Conservation (phyloP, 164 flowering plant species). For the Platanus orientalis region DNA sequence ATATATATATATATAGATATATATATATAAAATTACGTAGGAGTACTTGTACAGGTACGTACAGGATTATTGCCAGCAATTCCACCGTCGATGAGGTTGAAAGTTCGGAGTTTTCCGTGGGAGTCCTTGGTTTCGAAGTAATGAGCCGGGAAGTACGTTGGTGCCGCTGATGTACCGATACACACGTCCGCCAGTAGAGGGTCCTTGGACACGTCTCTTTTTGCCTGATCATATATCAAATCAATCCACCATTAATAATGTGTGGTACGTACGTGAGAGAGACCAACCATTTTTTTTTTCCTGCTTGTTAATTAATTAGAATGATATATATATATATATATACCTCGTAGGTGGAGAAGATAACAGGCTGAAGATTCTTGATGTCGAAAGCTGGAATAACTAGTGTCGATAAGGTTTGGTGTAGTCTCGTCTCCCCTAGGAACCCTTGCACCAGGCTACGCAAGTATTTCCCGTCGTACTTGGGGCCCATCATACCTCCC, state of each 20-base stretch:
- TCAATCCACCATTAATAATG: neutral
- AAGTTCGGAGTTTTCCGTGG: conserved; percentile 12
- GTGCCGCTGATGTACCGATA: conserved; percentile 31
- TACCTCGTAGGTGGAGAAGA: neutral
- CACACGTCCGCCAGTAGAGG: conserved; percentile 30
- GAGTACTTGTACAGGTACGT: too few species aligned
- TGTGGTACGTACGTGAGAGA: too few species aligned
- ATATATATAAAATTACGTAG: too few species aligned
- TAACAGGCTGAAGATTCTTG: neutral
- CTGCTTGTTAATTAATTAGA: neutral
- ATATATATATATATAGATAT: too few species aligned
- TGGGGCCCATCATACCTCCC: neutral
- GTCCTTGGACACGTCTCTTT: conserved; percentile 15
- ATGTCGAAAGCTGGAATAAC: neutral
- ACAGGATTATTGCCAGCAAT: conserved; percentile 40
- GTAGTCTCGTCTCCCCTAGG: neutral
- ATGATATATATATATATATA: too few species aligned
- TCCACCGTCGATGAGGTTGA: conserved; percentile 40
- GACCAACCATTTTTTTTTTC: too few species aligned
- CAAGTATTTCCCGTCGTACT: neutral
- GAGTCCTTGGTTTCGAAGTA: conserved; percentile 25
- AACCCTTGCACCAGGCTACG: neutral
- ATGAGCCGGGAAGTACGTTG: conserved; percentile 28
- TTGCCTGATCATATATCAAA: conserved; percentile 15
- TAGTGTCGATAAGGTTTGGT: neutral